Evolutionary conservation across 83 land plant genomes (phyloP).

Genomic region (Thuja plicata): DNA sequence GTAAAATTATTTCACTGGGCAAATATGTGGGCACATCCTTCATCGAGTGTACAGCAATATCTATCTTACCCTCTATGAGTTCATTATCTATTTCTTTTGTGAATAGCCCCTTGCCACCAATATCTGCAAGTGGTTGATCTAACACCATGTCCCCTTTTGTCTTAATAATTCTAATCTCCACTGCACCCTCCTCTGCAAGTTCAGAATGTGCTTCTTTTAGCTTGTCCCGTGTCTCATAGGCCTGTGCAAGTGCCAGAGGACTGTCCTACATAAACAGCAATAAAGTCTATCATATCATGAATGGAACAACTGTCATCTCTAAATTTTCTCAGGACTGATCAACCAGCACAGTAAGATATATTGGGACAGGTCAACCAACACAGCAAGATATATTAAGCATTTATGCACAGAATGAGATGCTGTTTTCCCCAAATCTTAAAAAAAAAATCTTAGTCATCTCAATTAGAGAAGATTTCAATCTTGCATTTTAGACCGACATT

Average conservation of each 20-base stretch:
- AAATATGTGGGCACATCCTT: constrained; percentile 98
- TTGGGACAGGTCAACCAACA: not conserved
- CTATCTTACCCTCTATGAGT: constrained; percentile 72
- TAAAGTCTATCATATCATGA: constrained; percentile 1
- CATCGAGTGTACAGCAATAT: constrained; percentile 99
- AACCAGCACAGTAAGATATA: not conserved
- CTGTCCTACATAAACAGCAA: constrained; percentile 59
- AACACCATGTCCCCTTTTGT: constrained; percentile 94
- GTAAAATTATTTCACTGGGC: constrained; percentile 78
- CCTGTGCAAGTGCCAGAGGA: constrained; percentile 95
- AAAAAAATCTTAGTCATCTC: not conserved
- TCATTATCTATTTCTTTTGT: constrained; percentile 98
- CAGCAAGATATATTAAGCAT: not conserved
- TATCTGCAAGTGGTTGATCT: constrained; percentile 93
- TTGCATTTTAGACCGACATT: not conserved
- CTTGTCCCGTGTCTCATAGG: constrained; percentile 85
- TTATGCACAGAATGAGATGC: not conserved
- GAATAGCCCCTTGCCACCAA: constrained; percentile 98
- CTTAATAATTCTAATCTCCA: constrained; percentile 86
- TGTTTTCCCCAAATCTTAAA: not conserved
- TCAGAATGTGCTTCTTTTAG: constrained; percentile 79
- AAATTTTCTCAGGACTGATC: not conserved
- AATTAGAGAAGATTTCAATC: not conserved
- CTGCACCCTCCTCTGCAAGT: constrained; percentile 88
- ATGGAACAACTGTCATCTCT: not conserved